Evolutionary conservation across 1,284 basidiomycete species (phyloP).

Genomic region (Gastroboletus turbinatus): DNA sequence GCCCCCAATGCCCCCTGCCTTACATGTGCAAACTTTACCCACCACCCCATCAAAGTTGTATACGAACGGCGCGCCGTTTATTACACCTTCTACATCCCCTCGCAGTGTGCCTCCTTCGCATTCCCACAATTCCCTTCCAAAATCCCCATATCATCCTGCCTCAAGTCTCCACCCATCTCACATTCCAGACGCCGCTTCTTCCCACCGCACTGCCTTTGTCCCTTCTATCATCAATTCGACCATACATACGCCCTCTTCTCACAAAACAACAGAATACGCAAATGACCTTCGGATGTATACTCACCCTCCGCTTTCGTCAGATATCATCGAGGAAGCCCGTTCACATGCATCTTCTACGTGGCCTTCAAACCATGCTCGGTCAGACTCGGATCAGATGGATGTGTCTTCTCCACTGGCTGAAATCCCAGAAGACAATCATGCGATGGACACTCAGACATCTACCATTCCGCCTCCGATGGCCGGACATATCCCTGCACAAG

Average conservation of each 20-base stretch:
- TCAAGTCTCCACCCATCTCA: conserved; percentile 35
- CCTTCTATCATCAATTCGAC: conserved; percentile 40
- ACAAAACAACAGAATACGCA: conserved; percentile 37
- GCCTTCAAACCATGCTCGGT: conserved; percentile 32
- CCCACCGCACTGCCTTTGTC: conserved; percentile 59
- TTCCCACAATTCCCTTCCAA: conserved; percentile 46
- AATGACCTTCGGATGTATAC: conserved; percentile 35
- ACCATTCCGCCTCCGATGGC: conserved; percentile 45
- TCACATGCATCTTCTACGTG: conserved; percentile 30
- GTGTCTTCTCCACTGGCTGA: conserved; percentile 49
- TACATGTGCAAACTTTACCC: conserved; percentile 36
- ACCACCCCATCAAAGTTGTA: conserved; percentile 39
- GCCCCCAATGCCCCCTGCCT: conserved; percentile 60
- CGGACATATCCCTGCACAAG: conserved; percentile 29
- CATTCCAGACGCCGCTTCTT: conserved; percentile 49
- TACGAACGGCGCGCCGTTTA: conserved; percentile 41
- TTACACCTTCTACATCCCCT: conserved; percentile 50
- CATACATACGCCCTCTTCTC: conserved; percentile 32
- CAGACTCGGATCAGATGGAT: conserved; percentile 64
- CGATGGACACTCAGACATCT: conserved; percentile 54
- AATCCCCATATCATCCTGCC: conserved; percentile 37
- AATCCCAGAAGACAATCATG: conserved; percentile 38
- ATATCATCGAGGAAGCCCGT: conserved; percentile 42
- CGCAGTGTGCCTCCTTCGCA: conserved; percentile 61
- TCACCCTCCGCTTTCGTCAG: conserved; percentile 31